Base-by-base conservation (phyloP, 1,284 basidiomycete genomes). In the Microbotryum silenes-acaulis region DNA sequence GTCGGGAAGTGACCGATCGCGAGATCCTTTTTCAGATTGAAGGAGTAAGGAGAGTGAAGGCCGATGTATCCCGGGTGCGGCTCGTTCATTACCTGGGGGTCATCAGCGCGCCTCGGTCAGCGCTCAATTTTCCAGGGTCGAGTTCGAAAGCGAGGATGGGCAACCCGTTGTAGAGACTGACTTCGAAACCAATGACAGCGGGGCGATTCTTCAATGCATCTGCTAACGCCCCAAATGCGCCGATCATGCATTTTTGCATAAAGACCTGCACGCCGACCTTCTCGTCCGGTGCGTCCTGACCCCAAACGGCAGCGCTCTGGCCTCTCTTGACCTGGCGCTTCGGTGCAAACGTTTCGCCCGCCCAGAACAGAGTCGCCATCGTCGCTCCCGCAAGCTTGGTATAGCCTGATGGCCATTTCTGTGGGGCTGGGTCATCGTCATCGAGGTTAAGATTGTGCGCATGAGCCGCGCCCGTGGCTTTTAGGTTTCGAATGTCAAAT, bases 21-120 rank as follows among this genome's bases (percentile, higher is more conserved):
- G 7, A 98, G 81, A 72, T 97, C 92, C 12, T 92, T 96, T 66
- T 90, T 91, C 76, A 96, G 92, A 75, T 97, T 86, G 77, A 90
- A 97, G 37, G 79, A 79, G 71, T 97, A 85, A 56, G 97, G 81
- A 3, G 89, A 90, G 48, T 83, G 79, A 4, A 94, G 78, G 60
- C 87, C 83, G 63, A 96, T 84, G 72, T 92, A 96, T 27, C 94
- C 96, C 71, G 87, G 81, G 76, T 98, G 93, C 1, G 94, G 94
- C 75, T 98, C 94, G 72, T 98, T 98, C 82, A 97, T 87, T 20
- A 69, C 66, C 62, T 65, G 45, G 31, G 31, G 31, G 31, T 31
- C 8, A 16, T 14, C 12, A 31, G 25, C 25, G 20, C 9, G 16
- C 44, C 12, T 1, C 2, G 29, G 14, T 57, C 18, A 46, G 18